Conservation (phyloP, 148 eudicot species). For the Silene latifolia region DNA sequence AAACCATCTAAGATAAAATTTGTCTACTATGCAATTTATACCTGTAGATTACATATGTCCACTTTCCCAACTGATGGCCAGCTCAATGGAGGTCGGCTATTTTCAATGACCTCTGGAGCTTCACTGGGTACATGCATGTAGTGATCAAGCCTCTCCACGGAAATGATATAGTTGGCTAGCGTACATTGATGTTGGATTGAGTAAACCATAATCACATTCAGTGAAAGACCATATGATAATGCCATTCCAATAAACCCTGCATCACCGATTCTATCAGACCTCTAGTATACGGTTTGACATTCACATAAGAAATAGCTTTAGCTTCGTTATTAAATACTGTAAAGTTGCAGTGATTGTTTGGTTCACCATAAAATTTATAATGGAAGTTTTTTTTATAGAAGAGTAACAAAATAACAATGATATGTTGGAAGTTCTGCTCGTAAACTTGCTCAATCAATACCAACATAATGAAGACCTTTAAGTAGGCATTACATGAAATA, state of each 20-base stretch:
- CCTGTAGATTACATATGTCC: slow-evolving; percentile 78
- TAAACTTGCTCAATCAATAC: too few relatives aligned
- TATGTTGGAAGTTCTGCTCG: too few relatives aligned
- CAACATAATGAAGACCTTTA: too few relatives aligned
- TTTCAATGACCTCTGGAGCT: slow-evolving; percentile 73
- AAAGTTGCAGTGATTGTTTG: too few relatives aligned
- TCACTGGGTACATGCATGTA: slow-evolving; percentile 87
- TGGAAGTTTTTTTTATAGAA: too few relatives aligned
- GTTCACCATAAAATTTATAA: too few relatives aligned
- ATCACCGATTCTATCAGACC: background rate
- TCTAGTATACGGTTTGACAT: background rate
- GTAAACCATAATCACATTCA: slow-evolving; percentile 61
- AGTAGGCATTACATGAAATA: too few relatives aligned
- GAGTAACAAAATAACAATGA: too few relatives aligned
- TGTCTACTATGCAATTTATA: slow-evolving; percentile 13
- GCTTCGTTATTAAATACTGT: too few relatives aligned
- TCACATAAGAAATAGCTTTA: background rate
- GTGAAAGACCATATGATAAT: slow-evolving; percentile 81
- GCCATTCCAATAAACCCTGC: slow-evolving; percentile 97
- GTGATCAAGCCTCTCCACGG: slow-evolving; percentile 87
- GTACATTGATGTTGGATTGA: slow-evolving; percentile 81
- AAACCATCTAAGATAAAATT: background rate
- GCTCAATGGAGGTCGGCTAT: slow-evolving; percentile 54
- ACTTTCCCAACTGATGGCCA: slow-evolving; percentile 82
- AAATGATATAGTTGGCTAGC: slow-evolving; percentile 72